Evolutionary conservation across 352 stramenopile species (phyloP).

Genomic region (Pythium grandisporangium): DNA sequence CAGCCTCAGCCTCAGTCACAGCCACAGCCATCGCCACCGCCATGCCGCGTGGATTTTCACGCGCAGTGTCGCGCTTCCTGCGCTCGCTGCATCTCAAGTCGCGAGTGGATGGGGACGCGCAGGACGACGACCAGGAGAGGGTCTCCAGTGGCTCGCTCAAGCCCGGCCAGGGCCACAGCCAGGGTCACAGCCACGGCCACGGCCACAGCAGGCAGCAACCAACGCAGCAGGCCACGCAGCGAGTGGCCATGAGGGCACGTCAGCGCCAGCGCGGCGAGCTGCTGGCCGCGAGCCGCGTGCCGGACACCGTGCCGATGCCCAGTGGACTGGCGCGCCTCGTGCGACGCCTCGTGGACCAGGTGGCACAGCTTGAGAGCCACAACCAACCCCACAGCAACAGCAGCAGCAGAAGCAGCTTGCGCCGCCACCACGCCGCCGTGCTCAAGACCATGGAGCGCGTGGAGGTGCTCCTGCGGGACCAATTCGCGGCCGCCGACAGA

Average conservation of each 20-base stretch:
- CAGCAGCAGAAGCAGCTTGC: constrained; percentile 1
- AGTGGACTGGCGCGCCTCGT: constrained; percentile 13
- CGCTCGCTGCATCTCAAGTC: constrained; percentile 8
- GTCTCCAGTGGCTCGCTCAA: no score
- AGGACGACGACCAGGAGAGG: no score
- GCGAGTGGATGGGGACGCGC: neutral
- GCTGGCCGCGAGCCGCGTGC: neutral
- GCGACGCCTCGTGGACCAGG: constrained; percentile 14
- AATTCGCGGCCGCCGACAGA: neutral
- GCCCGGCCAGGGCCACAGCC: no score
- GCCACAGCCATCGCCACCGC: no score
- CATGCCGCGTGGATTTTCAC: constrained; percentile 15
- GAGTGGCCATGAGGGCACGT: no score
- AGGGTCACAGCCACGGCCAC: neutral
- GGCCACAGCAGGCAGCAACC: no score
- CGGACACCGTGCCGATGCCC: constrained; percentile 5
- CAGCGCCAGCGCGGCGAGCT: no score
- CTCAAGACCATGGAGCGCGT: constrained; percentile 16
- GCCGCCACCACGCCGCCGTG: constrained; percentile 8
- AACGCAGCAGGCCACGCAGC: no score
- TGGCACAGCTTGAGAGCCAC: constrained; percentile 7
- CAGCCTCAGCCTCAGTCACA: no score
- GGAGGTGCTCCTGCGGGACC: constrained; percentile 4
- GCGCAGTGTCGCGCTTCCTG: constrained; percentile 10
- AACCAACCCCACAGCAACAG: neutral